Conservation (phyloP, 208 protist genomes). For the Kentomonas sorsogonicus region DNA sequence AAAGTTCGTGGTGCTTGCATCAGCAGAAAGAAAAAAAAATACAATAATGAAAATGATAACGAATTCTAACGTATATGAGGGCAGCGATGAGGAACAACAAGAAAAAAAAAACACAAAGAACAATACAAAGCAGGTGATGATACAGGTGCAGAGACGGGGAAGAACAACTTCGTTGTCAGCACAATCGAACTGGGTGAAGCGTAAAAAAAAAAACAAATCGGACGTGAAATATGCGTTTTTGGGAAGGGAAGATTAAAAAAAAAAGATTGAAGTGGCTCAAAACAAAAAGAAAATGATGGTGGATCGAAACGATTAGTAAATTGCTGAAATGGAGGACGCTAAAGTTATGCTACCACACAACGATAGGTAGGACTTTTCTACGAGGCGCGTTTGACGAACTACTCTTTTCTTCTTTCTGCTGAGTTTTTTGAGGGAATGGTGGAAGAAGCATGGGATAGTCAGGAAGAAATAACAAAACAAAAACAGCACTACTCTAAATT, state of each 20-base stretch:
- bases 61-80: neutral
- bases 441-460: too few relatives aligned
- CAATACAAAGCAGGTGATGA: neutral
- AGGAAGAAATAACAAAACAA: neutral
- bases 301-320: too few relatives aligned
- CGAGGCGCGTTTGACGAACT: too few relatives aligned
- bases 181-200: neutral
- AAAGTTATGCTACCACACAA: too few relatives aligned
- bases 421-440: too few relatives aligned
- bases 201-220: neutral
- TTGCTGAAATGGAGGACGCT: too few relatives aligned
- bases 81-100: neutral
- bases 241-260: constrained; percentile 11
- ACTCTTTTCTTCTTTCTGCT: too few relatives aligned
- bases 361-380: neutral
- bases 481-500: neutral
- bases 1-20: too few relatives aligned
- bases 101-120: neutral
- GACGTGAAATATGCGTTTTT: neutral
- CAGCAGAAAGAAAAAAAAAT: constrained; percentile 1
- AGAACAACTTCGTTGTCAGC: too few relatives aligned
- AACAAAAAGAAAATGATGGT: constrained; percentile 2
- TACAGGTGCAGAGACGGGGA: neutral
- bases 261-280: neutral
- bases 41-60: neutral